Base-by-base conservation (phyloP, 1,139 yeast genomes). In the Kluyveromyces sp. region DNA sequence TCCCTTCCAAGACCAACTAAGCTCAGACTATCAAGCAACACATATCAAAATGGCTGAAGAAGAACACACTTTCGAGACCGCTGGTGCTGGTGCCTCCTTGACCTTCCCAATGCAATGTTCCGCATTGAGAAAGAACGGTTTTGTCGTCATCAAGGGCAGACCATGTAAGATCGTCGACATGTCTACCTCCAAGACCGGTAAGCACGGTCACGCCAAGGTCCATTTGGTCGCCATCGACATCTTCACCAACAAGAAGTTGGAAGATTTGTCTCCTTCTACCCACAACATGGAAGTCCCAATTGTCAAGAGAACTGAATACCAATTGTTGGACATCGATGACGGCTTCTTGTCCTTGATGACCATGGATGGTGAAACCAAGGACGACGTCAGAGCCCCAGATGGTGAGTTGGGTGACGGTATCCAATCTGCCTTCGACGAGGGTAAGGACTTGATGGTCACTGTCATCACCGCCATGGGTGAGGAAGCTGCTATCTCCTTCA, bases 171-270 rank as follows among this genome's bases (percentile, higher is more conserved):
- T 92, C 73, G 94, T 92, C 65, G 98, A 92, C 73, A 92, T 92
- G 98, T 92, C 98, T 56, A 92, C 98, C 68, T 92, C 98, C 68
- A 92, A 92, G 85, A 92, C 98, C 64, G 98, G 98, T 78, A 92
- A 92, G 96, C 98, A 92, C 84, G 98, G 98, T 77, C 98, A 92
- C 92, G 98, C 98, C 71, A 92, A 92, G 83, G 98, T 92, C 74
- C 97, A 92, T 77, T 82, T 92, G 77, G 96, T 92, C 60, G 97
- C 97, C 71, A 82, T 84, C 65, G 98, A 92, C 73, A 89, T 92
- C 72, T 92, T 92, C 89, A 92, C 98, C 67, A 88, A 89, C 74
- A 94, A 92, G 89, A 92, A 92, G 80, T 83, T 89, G 74, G 98
- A 92, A 80, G 98, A 92, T 75, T 85, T 92, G 72, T 92, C 98